Conservation (phyloP, 768 basidiomycete species). For the Cyathus striatus region DNA sequence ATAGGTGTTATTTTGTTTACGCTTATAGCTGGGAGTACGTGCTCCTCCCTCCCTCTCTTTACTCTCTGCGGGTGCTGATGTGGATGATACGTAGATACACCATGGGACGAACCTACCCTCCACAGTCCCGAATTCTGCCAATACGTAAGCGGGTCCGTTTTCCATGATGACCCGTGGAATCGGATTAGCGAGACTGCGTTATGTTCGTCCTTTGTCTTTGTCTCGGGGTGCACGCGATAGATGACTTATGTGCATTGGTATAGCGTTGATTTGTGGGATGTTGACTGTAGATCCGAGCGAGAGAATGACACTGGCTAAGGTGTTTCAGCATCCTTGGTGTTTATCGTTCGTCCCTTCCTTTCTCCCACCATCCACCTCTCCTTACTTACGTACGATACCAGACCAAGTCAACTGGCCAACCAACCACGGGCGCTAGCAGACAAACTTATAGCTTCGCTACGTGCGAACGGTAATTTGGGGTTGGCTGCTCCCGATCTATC, state of each 20-base stretch:
- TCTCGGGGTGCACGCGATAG: no score
- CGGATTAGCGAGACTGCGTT: slow-evolving; percentile 51
- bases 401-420: slow-evolving; percentile 67
- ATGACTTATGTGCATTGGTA: no score
- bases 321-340: slow-evolving; percentile 64
- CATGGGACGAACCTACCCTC: slow-evolving; percentile 91
- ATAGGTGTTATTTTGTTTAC: slow-evolving; percentile 93
- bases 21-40: slow-evolving; percentile 84
- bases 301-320: slow-evolving; percentile 57
- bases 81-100: slow-evolving; percentile 94
- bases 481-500: slow-evolving; percentile 62
- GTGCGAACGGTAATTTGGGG: slow-evolving; percentile 68
- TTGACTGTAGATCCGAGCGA: slow-evolving; percentile 64
- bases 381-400: no score
- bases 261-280: slow-evolving; percentile 75
- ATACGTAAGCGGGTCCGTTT: slow-evolving; percentile 71
- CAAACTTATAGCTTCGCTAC: slow-evolving; percentile 62
- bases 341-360: no score
- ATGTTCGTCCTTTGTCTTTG: slow-evolving; percentile 42
- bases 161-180: slow-evolving; percentile 76
- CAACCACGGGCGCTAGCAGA: slow-evolving; percentile 57
- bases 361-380: no score
- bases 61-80: no score
- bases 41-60: no score
- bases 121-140: slow-evolving; percentile 76